phyloP scores from a whole-genome alignment of 2,329 filamentous ascomycete species.

The Fusarium longipes region DNA sequence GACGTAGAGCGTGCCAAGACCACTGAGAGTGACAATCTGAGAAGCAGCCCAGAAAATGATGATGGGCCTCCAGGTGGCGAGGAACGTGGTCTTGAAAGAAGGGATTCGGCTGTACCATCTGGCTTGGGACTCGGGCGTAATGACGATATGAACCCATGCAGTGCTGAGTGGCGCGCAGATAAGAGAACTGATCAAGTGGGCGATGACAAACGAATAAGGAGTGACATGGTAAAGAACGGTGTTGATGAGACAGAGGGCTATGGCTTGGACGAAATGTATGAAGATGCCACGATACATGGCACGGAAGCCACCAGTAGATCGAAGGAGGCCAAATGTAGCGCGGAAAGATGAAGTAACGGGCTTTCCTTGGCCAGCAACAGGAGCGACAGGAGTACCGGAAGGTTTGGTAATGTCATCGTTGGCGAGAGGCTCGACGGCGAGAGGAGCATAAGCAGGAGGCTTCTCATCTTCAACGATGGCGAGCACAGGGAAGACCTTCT shows the following conservation, averaged over 20 bases:
- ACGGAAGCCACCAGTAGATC: slow-evolving; percentile 70
- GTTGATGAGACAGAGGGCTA: slow-evolving; percentile 54
- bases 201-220: slow-evolving; percentile 55
- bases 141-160: slow-evolving; percentile 87
- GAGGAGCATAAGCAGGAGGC: slow-evolving; percentile 65
- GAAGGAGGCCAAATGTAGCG: slow-evolving; percentile 66
- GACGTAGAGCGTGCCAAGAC: slow-evolving; percentile 55
- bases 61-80: slow-evolving; percentile 76
- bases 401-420: slow-evolving; percentile 49
- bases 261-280: slow-evolving; percentile 51
- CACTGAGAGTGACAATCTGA: slow-evolving; percentile 61
- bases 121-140: slow-evolving; percentile 73
- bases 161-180: slow-evolving; percentile 76
- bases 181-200: slow-evolving; percentile 61
- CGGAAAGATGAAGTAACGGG: slow-evolving; percentile 63
- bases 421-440: slow-evolving; percentile 60
- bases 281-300: slow-evolving; percentile 77
- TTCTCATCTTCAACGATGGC: slow-evolving; percentile 69
- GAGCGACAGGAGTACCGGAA: slow-evolving; percentile 45
- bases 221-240: slow-evolving; percentile 60
- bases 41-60: slow-evolving; percentile 70
- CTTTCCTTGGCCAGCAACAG: slow-evolving; percentile 16
- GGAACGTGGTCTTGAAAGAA: slow-evolving; percentile 70
- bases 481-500: slow-evolving; percentile 63
- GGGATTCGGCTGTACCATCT: slow-evolving; percentile 78